Conservation (phyloP, 768 basidiomycete genomes). For the Tylopilus sp. region DNA sequence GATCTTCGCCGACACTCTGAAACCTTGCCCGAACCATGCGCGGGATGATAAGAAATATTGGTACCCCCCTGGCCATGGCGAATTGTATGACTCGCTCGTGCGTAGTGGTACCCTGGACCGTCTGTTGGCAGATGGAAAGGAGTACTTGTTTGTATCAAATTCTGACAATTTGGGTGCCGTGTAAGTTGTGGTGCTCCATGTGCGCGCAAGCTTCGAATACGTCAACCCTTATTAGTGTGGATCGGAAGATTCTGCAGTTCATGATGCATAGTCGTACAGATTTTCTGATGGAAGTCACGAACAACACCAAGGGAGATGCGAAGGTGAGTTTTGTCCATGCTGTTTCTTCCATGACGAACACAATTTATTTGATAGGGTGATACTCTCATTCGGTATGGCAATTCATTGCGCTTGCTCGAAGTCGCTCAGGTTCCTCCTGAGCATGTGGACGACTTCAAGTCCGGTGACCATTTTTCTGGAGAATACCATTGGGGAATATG, state of each 20-base stretch:
- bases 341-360: too few species aligned
- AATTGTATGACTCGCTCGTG: conserved; percentile 87
- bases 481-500: not conserved
- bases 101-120: conserved; percentile 91
- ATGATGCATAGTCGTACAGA: conserved; percentile 81
- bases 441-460: conserved; percentile 12
- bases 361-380: too few species aligned
- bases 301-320: too few species aligned
- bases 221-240: conserved; percentile 44
- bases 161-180: conserved; percentile 95
- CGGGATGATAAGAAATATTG: conserved; percentile 86
- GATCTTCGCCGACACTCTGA: conserved; percentile 84
- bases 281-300: too few species aligned
- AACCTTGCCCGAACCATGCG: conserved; percentile 76
- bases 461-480: too few species aligned
- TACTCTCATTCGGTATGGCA: conserved; percentile 84
- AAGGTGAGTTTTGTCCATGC: too few species aligned
- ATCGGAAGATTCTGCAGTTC: too few species aligned
- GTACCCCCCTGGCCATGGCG: conserved; percentile 98
- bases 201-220: conserved; percentile 4
- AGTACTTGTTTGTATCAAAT: conserved; percentile 97
- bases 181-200: conserved; percentile 40
- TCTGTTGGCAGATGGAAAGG: conserved; percentile 86
- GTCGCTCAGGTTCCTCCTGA: conserved; percentile 6
- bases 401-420: conserved; percentile 7